A percentile compares a stretch with the other conserved stretches of the same genome.
These are phyloP conservation scores for Soucietia sequanensis DNA, from an alignment of 805 yeast genomes.

Conservation along the genomic window DNA sequence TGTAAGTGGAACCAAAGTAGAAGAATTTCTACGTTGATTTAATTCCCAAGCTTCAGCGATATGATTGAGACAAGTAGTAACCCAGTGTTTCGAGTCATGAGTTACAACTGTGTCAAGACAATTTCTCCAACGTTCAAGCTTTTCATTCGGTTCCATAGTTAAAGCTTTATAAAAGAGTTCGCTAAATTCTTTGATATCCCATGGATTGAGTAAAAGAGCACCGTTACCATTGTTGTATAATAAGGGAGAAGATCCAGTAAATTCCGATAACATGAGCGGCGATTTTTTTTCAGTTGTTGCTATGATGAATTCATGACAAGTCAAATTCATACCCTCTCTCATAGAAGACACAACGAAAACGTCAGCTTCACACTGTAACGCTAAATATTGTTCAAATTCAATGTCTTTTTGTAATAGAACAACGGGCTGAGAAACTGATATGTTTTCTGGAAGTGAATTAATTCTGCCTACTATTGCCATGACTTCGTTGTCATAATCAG, in stretches of 20 bases:
- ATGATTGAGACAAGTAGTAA: conserved; percentile 50
- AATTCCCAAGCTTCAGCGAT: conserved; percentile 46
- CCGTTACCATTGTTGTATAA: conserved; percentile 54
- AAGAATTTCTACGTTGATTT: conserved; percentile 25
- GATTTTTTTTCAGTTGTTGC: conserved; percentile 71
- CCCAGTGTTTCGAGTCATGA: conserved; percentile 79
- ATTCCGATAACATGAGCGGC: conserved; percentile 85
- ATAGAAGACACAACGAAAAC: conserved; percentile 83
- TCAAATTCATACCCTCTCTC: conserved; percentile 95
- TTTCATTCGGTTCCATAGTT: conserved; percentile 61
- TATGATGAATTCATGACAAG: conserved; percentile 90
- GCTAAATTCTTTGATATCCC: conserved; percentile 73
- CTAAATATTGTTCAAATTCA: conserved; percentile 85
- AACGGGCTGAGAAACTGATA: conserved; percentile 77
- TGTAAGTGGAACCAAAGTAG: conserved; percentile 30
- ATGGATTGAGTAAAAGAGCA: conserved; percentile 82
- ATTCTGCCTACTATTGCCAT: conserved; percentile 80
- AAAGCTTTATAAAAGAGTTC: conserved; percentile 63
- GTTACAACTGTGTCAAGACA: conserved; percentile 57
- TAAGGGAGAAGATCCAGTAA: conserved; percentile 89
- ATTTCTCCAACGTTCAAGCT: conserved; percentile 57
- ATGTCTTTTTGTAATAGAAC: conserved; percentile 86
- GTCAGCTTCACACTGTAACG: conserved; percentile 82
- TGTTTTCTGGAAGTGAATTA: conserved; percentile 70
- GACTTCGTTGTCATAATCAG: conserved; percentile 69